Conservation (phyloP, 2,329 filamentous ascomycete genomes). For the Graphilbum ipis-grandicollis region DNA sequence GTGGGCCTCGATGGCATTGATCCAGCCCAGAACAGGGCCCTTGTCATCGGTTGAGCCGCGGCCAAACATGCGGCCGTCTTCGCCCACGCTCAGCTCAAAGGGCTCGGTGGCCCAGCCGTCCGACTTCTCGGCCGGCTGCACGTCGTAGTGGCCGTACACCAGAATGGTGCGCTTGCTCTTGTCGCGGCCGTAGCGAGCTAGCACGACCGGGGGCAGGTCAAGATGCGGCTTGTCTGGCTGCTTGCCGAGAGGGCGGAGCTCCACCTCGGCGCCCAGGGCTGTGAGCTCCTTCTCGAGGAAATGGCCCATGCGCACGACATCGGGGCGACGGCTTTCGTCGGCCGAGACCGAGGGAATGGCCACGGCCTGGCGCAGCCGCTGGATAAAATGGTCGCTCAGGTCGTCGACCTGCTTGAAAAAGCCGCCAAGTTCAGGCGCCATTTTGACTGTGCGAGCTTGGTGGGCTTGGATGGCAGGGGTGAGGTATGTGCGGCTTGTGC, state of each 20-base stretch:
- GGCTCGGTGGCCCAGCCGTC: slow-evolving; percentile 95
- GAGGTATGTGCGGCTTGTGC: slow-evolving; percentile 29
- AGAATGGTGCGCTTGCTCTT: slow-evolving; percentile 87
- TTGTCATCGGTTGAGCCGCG: slow-evolving; percentile 96
- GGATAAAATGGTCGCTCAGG: slow-evolving; percentile 67
- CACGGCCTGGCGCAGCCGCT: slow-evolving; percentile 77
- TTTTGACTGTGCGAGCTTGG: slow-evolving; percentile 54
- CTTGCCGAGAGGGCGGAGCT: slow-evolving; percentile 74
- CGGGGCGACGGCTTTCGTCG: slow-evolving; percentile 70
- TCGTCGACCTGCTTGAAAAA: slow-evolving; percentile 87
- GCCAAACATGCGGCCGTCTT: slow-evolving; percentile 89
- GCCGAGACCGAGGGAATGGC: slow-evolving; percentile 93
- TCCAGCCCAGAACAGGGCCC: slow-evolving; percentile 89
- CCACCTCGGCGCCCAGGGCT: slow-evolving; percentile 67
- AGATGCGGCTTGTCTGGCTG: slow-evolving; percentile 84
- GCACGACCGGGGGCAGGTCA: slow-evolving; percentile 79
- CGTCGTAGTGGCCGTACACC: slow-evolving; percentile 97
- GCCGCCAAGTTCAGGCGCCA: slow-evolving; percentile 79
- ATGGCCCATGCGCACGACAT: slow-evolving; percentile 93
- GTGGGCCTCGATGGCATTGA: slow-evolving; percentile 96
- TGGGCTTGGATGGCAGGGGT: slow-evolving; percentile 35
- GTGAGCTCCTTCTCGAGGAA: slow-evolving; percentile 75
- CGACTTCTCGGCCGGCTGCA: slow-evolving; percentile 82
- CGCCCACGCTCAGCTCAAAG: slow-evolving; percentile 73
- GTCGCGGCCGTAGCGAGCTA: slow-evolving; percentile 84